Evolutionary conservation across 352 stramenopile genomes (phyloP).

Genomic region (Blastocystis sp.): DNA sequence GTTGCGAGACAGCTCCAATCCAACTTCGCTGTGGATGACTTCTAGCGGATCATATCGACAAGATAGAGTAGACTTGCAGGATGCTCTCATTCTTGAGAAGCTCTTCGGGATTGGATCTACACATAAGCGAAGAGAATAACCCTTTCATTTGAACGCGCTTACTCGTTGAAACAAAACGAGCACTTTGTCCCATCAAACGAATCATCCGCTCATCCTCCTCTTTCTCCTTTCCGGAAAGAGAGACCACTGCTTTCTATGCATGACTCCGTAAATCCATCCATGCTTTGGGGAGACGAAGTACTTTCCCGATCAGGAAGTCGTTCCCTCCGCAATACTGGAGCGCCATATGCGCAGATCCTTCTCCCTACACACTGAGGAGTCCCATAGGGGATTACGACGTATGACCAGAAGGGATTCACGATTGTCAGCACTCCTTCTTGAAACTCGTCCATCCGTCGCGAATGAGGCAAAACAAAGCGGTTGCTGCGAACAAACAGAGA

Average conservation of each 20-base stretch:
- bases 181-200: background rate
- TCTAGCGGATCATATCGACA: background rate
- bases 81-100: background rate
- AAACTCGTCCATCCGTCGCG: background rate
- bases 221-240: background rate
- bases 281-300: background rate
- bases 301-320: background rate
- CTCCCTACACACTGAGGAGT: background rate
- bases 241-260: background rate
- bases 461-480: too few relatives aligned
- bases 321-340: background rate
- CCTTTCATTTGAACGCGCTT: background rate
- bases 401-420: background rate
- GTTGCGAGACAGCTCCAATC: background rate
- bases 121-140: background rate
- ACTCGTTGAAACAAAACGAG: constrained; percentile 1
- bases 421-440: background rate
- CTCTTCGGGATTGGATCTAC: constrained; percentile 13
- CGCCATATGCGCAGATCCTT: background rate
- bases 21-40: background rate
- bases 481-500: constrained; percentile 1
- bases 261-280: background rate
- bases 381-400: background rate
- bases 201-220: background rate
- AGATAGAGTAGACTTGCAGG: background rate